These are phyloP conservation scores for Flaveria trinervia DNA, from an alignment of 129 eudicot species.

Conservation along the genomic window DNA sequence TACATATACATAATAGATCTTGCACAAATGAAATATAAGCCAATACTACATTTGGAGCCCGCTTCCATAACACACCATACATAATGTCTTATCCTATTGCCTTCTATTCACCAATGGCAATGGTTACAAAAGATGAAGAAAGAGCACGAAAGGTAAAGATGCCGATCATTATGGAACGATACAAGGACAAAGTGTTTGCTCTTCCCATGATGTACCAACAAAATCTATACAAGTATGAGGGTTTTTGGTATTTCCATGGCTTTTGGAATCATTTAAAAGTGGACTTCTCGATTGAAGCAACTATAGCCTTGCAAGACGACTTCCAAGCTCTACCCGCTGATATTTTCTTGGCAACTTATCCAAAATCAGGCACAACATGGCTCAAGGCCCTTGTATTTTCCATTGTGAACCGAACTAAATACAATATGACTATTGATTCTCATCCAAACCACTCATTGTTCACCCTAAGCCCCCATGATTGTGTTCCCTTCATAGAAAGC, in stretches of 20 bases:
- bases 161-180: slow-evolving; percentile 6
- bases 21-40: background rate
- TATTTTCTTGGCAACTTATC: slow-evolving; percentile 28
- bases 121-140: slow-evolving; percentile 22
- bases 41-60: background rate
- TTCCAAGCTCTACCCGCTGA: slow-evolving; percentile 35
- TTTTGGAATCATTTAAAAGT: slow-evolving; percentile 13
- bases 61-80: background rate
- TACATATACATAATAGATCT: background rate
- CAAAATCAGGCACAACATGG: slow-evolving; percentile 48
- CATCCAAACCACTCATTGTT: slow-evolving; percentile 29
- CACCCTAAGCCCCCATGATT: too few relatives aligned
- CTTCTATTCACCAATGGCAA: slow-evolving; percentile 25
- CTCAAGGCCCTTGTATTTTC: slow-evolving; percentile 47
- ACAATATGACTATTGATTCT: background rate
- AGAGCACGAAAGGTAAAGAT: slow-evolving; percentile 11
- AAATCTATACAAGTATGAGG: slow-evolving; percentile 22
- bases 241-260: slow-evolving; percentile 36
- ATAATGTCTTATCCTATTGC: background rate
- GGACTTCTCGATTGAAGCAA: slow-evolving; percentile 22
- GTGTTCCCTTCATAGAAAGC: too few relatives aligned
- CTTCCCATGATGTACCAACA: slow-evolving; percentile 20
- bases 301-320: slow-evolving; percentile 26
- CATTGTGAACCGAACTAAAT: slow-evolving; percentile 23
- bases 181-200: slow-evolving; percentile 10